Percentiles rank a stretch among this genome's conserved stretches.
Evolutionary conservation across 192 early-diverging fungal species (phyloP).

Genomic region (Podila epigama): DNA sequence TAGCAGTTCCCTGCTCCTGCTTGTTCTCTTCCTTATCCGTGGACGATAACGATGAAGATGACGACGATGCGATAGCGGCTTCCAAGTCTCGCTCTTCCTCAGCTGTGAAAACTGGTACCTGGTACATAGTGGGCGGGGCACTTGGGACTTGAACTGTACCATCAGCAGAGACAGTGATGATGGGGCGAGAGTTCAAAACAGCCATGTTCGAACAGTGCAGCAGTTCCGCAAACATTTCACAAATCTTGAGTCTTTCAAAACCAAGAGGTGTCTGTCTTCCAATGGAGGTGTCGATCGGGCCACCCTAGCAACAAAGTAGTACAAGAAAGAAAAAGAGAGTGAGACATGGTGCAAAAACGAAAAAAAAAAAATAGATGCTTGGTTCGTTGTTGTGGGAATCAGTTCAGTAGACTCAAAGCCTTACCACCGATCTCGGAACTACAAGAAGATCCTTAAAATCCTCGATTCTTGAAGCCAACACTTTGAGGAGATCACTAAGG

Average conservation of each 20-base stretch:
- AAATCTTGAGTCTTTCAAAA: slow-evolving; percentile 92
- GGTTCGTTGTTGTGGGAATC: too few species aligned
- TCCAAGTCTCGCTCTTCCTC: background rate
- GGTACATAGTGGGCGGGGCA: background rate
- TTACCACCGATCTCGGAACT: slow-evolving; percentile 76
- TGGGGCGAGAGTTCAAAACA: slow-evolving; percentile 63
- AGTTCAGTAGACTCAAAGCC: slow-evolving; percentile 8
- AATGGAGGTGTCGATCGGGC: slow-evolving; percentile 76
- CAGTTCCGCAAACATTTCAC: slow-evolving; percentile 98
- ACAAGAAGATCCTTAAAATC: slow-evolving; percentile 83
- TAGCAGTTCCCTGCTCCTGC: background rate
- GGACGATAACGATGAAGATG: slow-evolving; percentile 1
- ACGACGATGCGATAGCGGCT: slow-evolving; percentile 2
- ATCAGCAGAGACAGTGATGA: slow-evolving; percentile 40
- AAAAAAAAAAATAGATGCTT: too few species aligned
- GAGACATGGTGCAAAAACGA: too few species aligned
- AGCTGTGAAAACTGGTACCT: background rate
- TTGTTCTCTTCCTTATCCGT: background rate
- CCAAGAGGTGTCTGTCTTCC: slow-evolving; percentile 85
- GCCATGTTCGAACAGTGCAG: slow-evolving; percentile 91
- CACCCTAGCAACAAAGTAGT: slow-evolving; percentile 40
- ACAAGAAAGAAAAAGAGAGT: too few species aligned
- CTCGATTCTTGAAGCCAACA: slow-evolving; percentile 77
- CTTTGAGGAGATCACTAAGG: slow-evolving; percentile 90
- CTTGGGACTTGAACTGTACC: slow-evolving; percentile 30